These are phyloP conservation scores for Xylariaceae sp. DNA, from an alignment of 2,329 filamentous ascomycete genomes.

Conservation along the genomic window DNA sequence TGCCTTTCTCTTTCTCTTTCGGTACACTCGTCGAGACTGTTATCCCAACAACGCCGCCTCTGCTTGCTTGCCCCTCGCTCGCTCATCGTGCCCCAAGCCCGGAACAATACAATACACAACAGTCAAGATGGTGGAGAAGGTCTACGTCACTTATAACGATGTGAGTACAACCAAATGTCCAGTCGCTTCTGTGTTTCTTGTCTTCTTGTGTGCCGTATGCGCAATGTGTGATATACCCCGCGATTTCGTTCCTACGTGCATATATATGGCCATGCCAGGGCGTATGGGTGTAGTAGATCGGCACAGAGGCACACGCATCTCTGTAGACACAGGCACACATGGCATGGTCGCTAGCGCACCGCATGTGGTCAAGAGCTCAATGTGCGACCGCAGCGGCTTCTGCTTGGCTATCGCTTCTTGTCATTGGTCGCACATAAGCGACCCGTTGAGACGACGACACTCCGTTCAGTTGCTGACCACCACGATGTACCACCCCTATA, in stretches of 20 bases:
- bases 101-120: neutral
- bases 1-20: neutral
- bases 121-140: constrained; percentile 70
- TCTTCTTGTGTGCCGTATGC: neutral
- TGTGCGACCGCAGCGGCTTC: too few relatives aligned
- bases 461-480: constrained; percentile 8
- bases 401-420: too few relatives aligned
- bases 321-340: too few relatives aligned
- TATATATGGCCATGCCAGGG: constrained; percentile 1
- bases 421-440: too few relatives aligned
- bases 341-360: too few relatives aligned
- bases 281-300: too few relatives aligned
- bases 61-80: too few relatives aligned
- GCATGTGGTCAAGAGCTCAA: too few relatives aligned
- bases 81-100: too few relatives aligned
- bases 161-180: constrained; percentile 43
- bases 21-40: neutral
- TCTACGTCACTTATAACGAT: constrained; percentile 91
- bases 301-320: too few relatives aligned
- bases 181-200: neutral
- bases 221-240: constrained; percentile 12
- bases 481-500: constrained; percentile 35
- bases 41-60: neutral
- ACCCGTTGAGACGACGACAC: neutral
- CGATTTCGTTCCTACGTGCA: constrained; percentile 14